Base-by-base conservation (phyloP, 2,329 filamentous ascomycete species). In the Scedosporium dehoogii region DNA sequence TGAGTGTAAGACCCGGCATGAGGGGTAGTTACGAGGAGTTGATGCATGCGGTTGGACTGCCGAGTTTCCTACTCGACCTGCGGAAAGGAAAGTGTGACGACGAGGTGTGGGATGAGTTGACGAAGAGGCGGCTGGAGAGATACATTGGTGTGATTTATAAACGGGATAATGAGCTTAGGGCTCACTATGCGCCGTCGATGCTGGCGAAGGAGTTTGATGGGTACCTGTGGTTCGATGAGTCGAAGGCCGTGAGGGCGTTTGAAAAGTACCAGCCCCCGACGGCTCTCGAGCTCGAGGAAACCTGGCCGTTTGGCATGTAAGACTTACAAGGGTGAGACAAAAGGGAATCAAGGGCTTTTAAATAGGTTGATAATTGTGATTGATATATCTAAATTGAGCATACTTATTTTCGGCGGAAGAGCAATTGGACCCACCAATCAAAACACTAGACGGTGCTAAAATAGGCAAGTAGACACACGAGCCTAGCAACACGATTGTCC, bases 61-160 rank as follows among this genome's bases (percentile, higher is more conserved):
- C 72, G 7, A 72, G 71, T 3, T 82, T 82, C 62, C 64, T 78
- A 41, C 70, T 82, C 2, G 79, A 83, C 63, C 68, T 82, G 51
- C 72, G 79, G 5, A 68, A 71, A 23, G 72, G 69, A 3, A 63
- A 67, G 5, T 71, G 74, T 25, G 69, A 76, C 63, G 67, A 70
- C 6, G 65, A 70, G 59, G 66, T 80, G 51, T 67, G 73, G n/a
- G 63, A 70, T 56, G 72, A 70, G 7, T 67, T 81, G 57, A 65
- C 66, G 56, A 69, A 70, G 46, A 74, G 73, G 67, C 68, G 74
- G 56, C 68, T 81, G n/a, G 73, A 82, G 70, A 72, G 80, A 10
- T 82, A 81, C 65, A 82, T 82, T 55, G 80, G 79, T 0, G 80
- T 82, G 12, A 78, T 82, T 41, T 82, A 82, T 66, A 71, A 75